These are phyloP conservation scores for Sisymbrium altissimum DNA, from an alignment of 345 rosid species.

Conservation along the genomic window DNA sequence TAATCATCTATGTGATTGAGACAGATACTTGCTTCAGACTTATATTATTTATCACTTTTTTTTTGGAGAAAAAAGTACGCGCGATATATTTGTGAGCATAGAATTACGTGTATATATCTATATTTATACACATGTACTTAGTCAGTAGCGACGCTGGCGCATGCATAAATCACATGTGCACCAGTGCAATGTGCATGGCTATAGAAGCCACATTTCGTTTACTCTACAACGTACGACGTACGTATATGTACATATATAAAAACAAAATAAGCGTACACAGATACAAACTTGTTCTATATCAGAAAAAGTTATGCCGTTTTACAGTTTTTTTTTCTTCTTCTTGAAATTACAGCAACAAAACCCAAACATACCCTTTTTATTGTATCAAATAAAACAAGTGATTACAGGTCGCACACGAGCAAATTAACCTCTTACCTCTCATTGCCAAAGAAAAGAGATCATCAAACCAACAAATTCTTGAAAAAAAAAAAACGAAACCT, in stretches of 20 bases:
- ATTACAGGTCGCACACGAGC: slow-evolving; percentile 8
- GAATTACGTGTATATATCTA: slow-evolving; percentile 2
- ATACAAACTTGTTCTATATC: slow-evolving; percentile 11
- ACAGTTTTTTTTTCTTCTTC: neutral
- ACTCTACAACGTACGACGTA: neutral
- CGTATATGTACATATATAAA: neutral
- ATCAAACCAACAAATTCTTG: slow-evolving; percentile 12
- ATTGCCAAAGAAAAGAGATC: neutral
- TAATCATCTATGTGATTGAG: neutral
- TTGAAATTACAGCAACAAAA: slow-evolving; percentile 7
- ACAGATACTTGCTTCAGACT: neutral
- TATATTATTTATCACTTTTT: neutral
- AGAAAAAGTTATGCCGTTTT: neutral
- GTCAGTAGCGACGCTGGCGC: slow-evolving; percentile 8
- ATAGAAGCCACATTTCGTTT: neutral
- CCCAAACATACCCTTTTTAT: slow-evolving; percentile 20
- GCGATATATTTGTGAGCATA: neutral
- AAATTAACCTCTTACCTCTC: neutral
- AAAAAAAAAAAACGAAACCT: neutral
- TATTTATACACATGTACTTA: slow-evolving; percentile 14
- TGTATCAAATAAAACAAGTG: slow-evolving; percentile 16
- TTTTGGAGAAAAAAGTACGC: neutral
- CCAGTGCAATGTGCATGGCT: neutral
- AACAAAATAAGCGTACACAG: neutral
- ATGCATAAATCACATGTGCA: neutral